phyloP scores from a whole-genome alignment of 2,329 filamentous ascomycete genomes.

The Diaporthe ilicicola region DNA sequence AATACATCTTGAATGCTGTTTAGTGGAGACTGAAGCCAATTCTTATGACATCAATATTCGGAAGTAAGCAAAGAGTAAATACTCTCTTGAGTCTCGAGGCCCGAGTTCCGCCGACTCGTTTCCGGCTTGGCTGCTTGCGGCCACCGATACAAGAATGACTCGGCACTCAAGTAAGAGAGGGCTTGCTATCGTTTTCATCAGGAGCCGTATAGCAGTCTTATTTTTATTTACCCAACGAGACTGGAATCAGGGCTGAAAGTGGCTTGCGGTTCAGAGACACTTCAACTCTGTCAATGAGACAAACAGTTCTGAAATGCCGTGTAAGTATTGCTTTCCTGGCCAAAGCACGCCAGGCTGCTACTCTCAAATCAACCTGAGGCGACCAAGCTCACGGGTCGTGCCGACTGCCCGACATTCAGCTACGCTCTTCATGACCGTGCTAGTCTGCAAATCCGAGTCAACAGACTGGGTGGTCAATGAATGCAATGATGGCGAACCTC shows the following conservation, averaged over 20 bases:
- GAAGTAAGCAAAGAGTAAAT: neutral
- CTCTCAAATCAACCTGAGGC: neutral
- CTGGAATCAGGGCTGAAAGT: neutral
- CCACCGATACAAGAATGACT: neutral
- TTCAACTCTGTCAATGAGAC: too few species aligned
- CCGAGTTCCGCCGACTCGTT: neutral
- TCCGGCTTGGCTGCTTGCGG: neutral
- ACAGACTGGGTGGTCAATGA: neutral
- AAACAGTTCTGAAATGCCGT: too few species aligned
- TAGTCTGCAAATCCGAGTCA: neutral
- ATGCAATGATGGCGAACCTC: neutral
- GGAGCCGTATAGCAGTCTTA: neutral
- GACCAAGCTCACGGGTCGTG: too few species aligned
- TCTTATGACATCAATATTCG: neutral
- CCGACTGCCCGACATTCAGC: neutral
- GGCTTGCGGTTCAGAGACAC: too few species aligned
- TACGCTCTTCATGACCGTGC: neutral
- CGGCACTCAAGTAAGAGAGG: neutral
- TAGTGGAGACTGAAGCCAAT: neutral
- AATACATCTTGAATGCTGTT: neutral
- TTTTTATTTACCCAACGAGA: neutral
- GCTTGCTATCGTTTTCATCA: neutral
- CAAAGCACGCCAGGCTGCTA: fast-evolving
- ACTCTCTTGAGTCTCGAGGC: neutral
- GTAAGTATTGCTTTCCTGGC: neutral